Conservation (phyloP, 345 rosid genomes). For the Pseudoturritis turrita region DNA sequence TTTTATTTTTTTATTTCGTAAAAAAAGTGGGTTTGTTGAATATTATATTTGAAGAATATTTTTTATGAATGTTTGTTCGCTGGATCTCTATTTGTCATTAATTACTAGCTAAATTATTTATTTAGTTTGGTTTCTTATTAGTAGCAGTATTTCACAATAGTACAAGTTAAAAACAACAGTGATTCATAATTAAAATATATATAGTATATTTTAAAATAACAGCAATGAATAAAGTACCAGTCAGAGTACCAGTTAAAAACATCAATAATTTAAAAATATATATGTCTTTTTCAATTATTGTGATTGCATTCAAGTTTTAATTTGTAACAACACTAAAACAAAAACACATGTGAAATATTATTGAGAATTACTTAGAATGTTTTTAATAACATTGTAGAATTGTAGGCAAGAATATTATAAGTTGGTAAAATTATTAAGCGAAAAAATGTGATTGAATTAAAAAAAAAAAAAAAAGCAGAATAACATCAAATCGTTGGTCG, state of each 20-base stretch:
- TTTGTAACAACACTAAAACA: background rate
- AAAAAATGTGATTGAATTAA: background rate
- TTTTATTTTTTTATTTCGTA: background rate
- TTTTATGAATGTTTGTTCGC: constrained; percentile 36
- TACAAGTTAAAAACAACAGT: constrained; percentile 14
- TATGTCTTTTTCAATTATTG: background rate
- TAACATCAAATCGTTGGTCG: no score
- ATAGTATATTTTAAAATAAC: no score
- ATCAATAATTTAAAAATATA: background rate
- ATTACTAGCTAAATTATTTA: background rate
- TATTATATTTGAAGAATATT: constrained; percentile 21
- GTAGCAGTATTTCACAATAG: background rate
- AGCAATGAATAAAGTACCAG: no score
- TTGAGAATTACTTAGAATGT: no score
- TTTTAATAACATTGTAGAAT: no score
- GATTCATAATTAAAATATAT: background rate
- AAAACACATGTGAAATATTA: no score
- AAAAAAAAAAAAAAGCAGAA: no score
- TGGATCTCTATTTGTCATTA: constrained; percentile 32
- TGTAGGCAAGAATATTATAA: no score
- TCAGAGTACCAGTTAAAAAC: constrained; percentile 11
- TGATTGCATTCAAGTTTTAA: background rate
- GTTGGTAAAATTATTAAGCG: no score
- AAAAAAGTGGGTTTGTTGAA: constrained; percentile 21
- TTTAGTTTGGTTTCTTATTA: background rate